Base-by-base conservation (phyloP, 1,284 basidiomycete species). In the Cutaneotrichosporon dermatis region DNA sequence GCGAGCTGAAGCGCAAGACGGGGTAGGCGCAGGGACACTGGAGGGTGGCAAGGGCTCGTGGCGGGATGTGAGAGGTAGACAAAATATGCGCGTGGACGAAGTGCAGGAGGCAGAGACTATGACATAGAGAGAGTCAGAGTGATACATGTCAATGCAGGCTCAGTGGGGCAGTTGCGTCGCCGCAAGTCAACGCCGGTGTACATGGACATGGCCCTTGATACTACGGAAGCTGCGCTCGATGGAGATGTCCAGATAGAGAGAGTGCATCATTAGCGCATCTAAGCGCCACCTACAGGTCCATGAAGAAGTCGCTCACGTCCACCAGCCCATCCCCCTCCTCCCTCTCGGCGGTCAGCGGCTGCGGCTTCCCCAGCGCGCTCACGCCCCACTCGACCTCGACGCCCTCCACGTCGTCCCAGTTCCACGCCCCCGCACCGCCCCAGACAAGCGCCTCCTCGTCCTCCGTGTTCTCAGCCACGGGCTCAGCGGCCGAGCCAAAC, bases 331-430 rank as follows among this genome's bases (percentile, higher is more conserved):
- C 69, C 4, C 70, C 71, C 39, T 46, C 51, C 40, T 58, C 64
- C 33, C 41, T 48, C 6, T 13, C 54, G 13, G 8, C 53, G 10
- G 46, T 36, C 8, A 49, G 46, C 11, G 50, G 33, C 42, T 55
- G 61, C 8, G 65, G 61, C 42, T 52, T 51, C 0, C 75, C 73
- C 43, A 76, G 46, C 5, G 61, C 71, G 44, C 60, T 68, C 3
- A 65, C 67, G 0, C 45, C 75, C 67, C 71, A 76, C 50, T 61
- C 62, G 6, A 77, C 60, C 44, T 76, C 73, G n/a, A 78, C 70
- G 7, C 76, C 76, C 52, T 77, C 76, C 6, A 78, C 63, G 58
- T 77, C 75, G 54, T 74, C 69, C 73, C 75, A 78, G 50, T 58
- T 67, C 57, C 74, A 78, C 8, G 61, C 35, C 0, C 74, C 75